Base-by-base conservation (phyloP, 768 basidiomycete genomes). In the Termitomyces sp. region DNA sequence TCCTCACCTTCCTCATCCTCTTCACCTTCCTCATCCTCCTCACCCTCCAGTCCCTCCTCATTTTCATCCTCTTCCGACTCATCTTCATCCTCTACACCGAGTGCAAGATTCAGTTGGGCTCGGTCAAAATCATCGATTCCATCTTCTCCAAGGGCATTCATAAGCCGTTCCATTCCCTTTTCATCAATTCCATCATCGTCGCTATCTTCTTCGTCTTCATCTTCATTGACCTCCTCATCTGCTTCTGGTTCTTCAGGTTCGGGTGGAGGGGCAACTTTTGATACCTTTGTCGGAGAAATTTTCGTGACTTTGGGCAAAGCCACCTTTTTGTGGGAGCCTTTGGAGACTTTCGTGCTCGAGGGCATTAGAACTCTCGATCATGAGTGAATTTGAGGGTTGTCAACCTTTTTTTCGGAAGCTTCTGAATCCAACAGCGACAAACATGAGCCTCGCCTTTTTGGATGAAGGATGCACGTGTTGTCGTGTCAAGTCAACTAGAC, bases 51-150 rank as follows among this genome's bases (percentile, higher is more conserved):
- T 72, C 24, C 54, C 57, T 2, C 51, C n/a, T n/a, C 65, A 8
- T 55, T 65, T 26, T 69, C 68, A 15, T 60, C 65, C 2, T 67
- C 67, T 24, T 64, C 51, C 29, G 39, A 56, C 36, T 51, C 46
- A 9, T 55, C 62, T 2, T 63, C 57, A 22, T 48, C 61, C 16
- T 67, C 68, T 2, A 61, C 73, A 22, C 70, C 77, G 6, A 77
- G 62, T 26, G 81, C 67, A 44, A 72, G 67, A 48, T 70, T 72
- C 45, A 89, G 70, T 64, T 86, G 79, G 29, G 79, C 81, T 56
- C 76, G 74, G 50, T 83, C 87, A 65, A 83, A 81, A 24, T 88
- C 86, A 64, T 87, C 81, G 57, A 88, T 67, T 1, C 81, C 84
- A 59, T 88, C 83, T 22, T 87, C 86, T 13, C 85, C 86, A 28